phyloP scores from a whole-genome alignment of 495 filamentous ascomycete species.

The Penicillium pancosmium region DNA sequence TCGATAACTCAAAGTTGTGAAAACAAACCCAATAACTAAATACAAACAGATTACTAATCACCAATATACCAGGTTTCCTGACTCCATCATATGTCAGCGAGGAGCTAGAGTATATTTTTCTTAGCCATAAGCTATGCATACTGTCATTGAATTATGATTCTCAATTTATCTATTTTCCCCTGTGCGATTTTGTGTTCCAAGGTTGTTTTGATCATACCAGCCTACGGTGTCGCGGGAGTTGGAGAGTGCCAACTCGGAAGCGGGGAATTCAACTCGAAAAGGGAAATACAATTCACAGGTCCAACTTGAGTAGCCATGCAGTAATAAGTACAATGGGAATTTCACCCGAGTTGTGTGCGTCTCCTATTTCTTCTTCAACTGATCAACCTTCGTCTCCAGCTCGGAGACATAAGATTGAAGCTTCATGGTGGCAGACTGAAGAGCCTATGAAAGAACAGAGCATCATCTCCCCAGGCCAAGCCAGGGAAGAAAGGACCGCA shows the following conservation, averaged over 20 bases:
- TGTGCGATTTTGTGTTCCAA: too few species aligned
- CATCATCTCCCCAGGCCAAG: conserved; percentile 7
- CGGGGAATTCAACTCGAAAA: background rate
- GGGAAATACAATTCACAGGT: background rate
- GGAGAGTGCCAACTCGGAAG: conserved; percentile 32
- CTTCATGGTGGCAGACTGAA: conserved; percentile 85
- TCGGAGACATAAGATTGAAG: conserved; percentile 79
- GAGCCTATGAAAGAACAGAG: conserved; percentile 56
- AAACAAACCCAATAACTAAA: too few species aligned
- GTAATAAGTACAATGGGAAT: conserved; percentile 16
- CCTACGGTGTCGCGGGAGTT: too few species aligned
- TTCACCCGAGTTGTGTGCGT: conserved; percentile 6
- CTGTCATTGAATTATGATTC: too few species aligned
- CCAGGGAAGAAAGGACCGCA: conserved; percentile 12
- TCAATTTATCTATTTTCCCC: too few species aligned
- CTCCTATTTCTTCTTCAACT: conserved; percentile 61
- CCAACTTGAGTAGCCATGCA: background rate
- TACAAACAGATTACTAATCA: too few species aligned
- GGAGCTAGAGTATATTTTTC: too few species aligned
- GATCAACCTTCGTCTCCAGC: conserved; percentile 80
- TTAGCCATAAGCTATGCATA: too few species aligned
- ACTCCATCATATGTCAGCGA: too few species aligned
- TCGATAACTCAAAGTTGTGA: too few species aligned
- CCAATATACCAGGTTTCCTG: too few species aligned
- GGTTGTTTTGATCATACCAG: too few species aligned